Base-by-base conservation (phyloP, 495 filamentous ascomycete species). In the Xanthoparmelia taractica region DNA sequence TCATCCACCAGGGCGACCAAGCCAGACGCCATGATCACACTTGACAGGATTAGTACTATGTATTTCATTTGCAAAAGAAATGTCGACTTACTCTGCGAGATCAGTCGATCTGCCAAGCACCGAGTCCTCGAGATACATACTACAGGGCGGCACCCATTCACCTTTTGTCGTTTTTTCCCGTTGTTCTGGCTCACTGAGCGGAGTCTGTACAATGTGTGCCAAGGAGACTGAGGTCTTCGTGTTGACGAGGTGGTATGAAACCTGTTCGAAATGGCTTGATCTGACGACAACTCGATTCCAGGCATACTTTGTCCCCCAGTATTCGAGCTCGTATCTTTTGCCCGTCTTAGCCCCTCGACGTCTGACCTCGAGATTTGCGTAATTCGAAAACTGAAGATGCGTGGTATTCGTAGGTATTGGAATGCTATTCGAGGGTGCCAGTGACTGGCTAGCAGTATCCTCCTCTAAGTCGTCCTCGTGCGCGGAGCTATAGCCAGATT, bases 321-420 rank as follows among this genome's bases (percentile, higher is more conserved):
- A 96, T 73, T 95, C 88, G 67, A 90, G 95, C 60, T 92, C 88
- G 73, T 96, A 96, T 65, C 85, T 85, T 74, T 91, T 95, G 60
- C 81, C 80, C 36, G 82, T 77, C 67, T 85, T 89, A 34, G 81
- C 75, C 13, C 90, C 89, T 50, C 84, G 81, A 41, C 91, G 82
- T 65, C 80, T 85, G 61, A 98, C 76, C 65, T 96, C 89, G 36
- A 97, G 85, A 70, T 94, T 91, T 13, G 94, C 94, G 71, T 98
- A 98, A 76, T 98, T 98, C 61, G 91, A 94, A 73, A 96, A 98
- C 69, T 97, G 93, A 40, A 98, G 81, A 72, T 90, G 87, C 67
- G 88, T 88, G 47, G 81, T 88, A 70, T 96, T 93, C 57, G 83
- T 87, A 43, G 66, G 69, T 17, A 65, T 54, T 20, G 60, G 52